A percentile compares a stretch with the other conserved stretches of the same genome.
Conservation (phyloP, 305 asterid species). For the Fraxinus dipetala region DNA sequence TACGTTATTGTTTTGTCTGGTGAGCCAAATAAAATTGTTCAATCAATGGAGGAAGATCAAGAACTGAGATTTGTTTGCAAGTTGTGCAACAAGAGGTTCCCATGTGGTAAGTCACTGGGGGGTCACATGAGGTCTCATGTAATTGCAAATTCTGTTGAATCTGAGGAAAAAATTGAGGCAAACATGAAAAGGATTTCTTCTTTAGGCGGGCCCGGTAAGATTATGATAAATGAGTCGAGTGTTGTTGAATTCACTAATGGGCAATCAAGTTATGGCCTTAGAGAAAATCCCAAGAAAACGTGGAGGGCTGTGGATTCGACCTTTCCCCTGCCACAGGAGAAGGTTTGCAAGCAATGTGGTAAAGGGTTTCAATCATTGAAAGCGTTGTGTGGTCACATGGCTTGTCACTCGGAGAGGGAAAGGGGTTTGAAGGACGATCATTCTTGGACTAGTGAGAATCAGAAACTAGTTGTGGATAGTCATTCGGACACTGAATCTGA, state of each 20-base stretch:
- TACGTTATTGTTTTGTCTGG: neutral
- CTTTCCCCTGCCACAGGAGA: conserved; percentile 45
- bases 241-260: conserved; percentile 26
- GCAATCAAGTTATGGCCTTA: conserved; percentile 42
- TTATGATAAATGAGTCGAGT: conserved; percentile 5
- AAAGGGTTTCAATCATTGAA: conserved; percentile 82
- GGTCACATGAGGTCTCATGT: conserved; percentile 72
- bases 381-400: conserved; percentile 97
- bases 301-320: conserved; percentile 63
- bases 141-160: conserved; percentile 47
- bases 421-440: conserved; percentile 56
- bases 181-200: conserved; percentile 21
- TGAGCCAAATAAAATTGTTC: conserved; percentile 1
- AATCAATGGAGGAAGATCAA: conserved; percentile 37
- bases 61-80: conserved; percentile 54
- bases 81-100: conserved; percentile 43
- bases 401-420: conserved; percentile 77
- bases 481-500: conserved; percentile 63
- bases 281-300: conserved; percentile 90
- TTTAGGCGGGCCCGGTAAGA: conserved; percentile 11
- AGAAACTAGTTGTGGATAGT: conserved; percentile 46
- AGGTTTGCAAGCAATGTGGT: conserved; percentile 88
- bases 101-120: conserved; percentile 62
- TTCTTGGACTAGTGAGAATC: conserved; percentile 69
- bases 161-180: conserved; percentile 32